These are phyloP conservation scores for Salix viminalis DNA, from an alignment of 345 rosid species.

Conservation along the genomic window DNA sequence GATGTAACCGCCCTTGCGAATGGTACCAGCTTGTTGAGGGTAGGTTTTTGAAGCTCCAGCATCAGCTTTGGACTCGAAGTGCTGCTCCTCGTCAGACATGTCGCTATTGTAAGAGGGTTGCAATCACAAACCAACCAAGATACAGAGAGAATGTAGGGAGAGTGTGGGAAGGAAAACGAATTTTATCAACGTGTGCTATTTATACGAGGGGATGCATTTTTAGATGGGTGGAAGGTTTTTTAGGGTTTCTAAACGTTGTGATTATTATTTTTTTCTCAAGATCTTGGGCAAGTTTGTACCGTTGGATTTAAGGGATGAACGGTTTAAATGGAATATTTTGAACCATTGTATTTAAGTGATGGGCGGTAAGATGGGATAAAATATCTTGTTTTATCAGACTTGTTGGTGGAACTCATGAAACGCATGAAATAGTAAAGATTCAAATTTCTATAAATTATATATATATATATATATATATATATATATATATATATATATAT, in stretches of 20 bases:
- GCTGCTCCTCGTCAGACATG: slow-evolving; percentile 39
- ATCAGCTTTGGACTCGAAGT: slow-evolving; percentile 36
- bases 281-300: background rate
- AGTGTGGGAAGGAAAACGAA: background rate
- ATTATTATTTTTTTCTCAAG: background rate
- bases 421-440: too few relatives aligned
- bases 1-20: slow-evolving; percentile 32
- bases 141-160: background rate
- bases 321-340: background rate
- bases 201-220: slow-evolving; percentile 8
- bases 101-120: background rate
- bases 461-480: too few relatives aligned
- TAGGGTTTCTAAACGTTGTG: background rate
- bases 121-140: background rate
- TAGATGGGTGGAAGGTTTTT: slow-evolving; percentile 7
- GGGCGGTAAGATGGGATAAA: too few relatives aligned
- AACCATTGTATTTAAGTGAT: too few relatives aligned
- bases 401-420: too few relatives aligned
- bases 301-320: background rate
- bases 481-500: too few relatives aligned
- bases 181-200: background rate
- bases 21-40: slow-evolving; percentile 35
- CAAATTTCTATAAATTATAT: too few relatives aligned
- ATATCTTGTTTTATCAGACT: too few relatives aligned
- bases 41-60: slow-evolving; percentile 34